A percentile compares a stretch with the other conserved stretches of the same genome.
Evolutionary conservation across 2,329 filamentous ascomycete genomes (phyloP).

Genomic region (Tolypocladium ophioglossoides): DNA sequence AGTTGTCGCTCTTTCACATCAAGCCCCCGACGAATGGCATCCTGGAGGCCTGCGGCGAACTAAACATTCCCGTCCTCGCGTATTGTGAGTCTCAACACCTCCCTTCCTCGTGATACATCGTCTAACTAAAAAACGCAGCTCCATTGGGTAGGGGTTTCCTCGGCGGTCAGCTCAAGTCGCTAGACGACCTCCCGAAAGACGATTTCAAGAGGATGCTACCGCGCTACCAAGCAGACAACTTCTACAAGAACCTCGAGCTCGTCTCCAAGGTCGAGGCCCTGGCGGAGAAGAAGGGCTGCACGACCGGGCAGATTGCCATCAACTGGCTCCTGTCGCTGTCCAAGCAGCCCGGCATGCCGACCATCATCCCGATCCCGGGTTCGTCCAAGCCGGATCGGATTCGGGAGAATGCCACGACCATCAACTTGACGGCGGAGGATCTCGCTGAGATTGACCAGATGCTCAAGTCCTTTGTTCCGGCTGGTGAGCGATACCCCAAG

Average conservation of each 20-base stretch:
- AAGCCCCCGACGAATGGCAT: slow-evolving; percentile 41
- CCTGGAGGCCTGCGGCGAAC: slow-evolving; percentile 44
- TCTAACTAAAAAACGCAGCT: slow-evolving; percentile 18
- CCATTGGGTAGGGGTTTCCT: slow-evolving; percentile 36
- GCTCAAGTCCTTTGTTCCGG: slow-evolving; percentile 34
- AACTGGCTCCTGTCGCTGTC: slow-evolving; percentile 48
- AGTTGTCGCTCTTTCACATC: slow-evolving; percentile 38
- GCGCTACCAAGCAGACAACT: slow-evolving; percentile 51
- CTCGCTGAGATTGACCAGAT: slow-evolving; percentile 38
- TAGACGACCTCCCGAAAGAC: slow-evolving; percentile 43
- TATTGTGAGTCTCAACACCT: slow-evolving; percentile 38
- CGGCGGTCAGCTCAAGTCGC: slow-evolving; percentile 41
- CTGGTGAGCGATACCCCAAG: slow-evolving; percentile 37
- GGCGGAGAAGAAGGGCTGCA: slow-evolving; percentile 48
- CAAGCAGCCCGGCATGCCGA: slow-evolving; percentile 39
- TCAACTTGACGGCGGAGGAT: slow-evolving; percentile 40
- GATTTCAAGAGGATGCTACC: slow-evolving; percentile 37
- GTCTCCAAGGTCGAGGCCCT: slow-evolving; percentile 45
- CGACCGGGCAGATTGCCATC: slow-evolving; percentile 54
- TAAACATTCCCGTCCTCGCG: slow-evolving; percentile 58
- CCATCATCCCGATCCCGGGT: slow-evolving; percentile 57
- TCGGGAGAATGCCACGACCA: slow-evolving; percentile 45
- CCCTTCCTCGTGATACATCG: slow-evolving; percentile 4
- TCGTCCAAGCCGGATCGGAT: slow-evolving; percentile 46
- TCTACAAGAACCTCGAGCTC: slow-evolving; percentile 52